phyloP scores from a whole-genome alignment of 352 stramenopile genomes.

The Globisporangium nagaii region DNA sequence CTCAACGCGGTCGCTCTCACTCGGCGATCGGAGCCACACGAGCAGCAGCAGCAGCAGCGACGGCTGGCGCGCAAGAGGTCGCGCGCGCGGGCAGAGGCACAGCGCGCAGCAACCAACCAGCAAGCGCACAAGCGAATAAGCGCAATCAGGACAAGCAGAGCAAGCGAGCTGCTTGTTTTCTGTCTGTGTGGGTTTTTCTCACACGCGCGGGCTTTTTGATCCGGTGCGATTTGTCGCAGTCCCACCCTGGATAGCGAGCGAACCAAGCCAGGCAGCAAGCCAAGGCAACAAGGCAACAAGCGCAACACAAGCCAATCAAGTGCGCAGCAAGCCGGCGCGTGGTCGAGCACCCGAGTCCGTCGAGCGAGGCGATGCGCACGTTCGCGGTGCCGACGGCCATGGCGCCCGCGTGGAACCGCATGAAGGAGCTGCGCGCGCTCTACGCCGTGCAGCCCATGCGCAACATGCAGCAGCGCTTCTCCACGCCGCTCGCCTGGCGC shows the following conservation, averaged over 20 bases:
- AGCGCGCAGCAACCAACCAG: neutral
- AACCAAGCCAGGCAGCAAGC: neutral
- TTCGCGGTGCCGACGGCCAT: constrained; percentile 21
- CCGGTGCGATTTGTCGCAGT: constrained; percentile 7
- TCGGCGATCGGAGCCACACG: too few relatives aligned
- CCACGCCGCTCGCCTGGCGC: constrained; percentile 23
- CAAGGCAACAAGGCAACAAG: neutral
- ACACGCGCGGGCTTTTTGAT: neutral
- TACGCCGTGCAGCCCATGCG: constrained; percentile 16
- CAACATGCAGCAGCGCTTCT: constrained; percentile 24
- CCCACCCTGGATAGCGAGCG: neutral
- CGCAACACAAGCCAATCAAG: neutral
- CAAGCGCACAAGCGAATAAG: neutral
- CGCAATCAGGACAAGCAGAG: too few relatives aligned
- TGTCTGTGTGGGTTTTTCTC: constrained; percentile 4
- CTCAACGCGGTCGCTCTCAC: too few relatives aligned
- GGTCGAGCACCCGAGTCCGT: neutral
- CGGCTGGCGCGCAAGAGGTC: constrained; percentile 1
- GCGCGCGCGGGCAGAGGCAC: neutral
- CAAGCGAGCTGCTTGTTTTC: constrained; percentile 2
- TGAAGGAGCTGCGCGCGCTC: constrained; percentile 28
- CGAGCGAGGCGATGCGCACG: constrained; percentile 2
- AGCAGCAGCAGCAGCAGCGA: neutral
- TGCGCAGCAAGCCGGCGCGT: neutral
- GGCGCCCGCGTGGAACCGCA: constrained; percentile 32